Conservation (phyloP, 257 asterid species). For the Nicotiana tabacum region DNA sequence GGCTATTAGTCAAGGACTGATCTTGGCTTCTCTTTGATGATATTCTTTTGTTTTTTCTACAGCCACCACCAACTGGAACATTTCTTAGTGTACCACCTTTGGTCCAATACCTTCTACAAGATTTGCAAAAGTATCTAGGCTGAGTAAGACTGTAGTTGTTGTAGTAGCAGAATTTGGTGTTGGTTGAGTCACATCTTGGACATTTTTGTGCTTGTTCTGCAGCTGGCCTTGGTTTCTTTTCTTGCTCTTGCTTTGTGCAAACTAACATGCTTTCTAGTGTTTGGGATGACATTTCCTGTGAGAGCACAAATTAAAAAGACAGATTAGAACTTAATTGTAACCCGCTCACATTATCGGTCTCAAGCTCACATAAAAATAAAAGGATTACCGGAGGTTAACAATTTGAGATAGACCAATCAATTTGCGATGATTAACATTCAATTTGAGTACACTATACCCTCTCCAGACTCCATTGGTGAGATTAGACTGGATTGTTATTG, state of each 20-base stretch:
- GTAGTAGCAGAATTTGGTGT: conserved; percentile 95
- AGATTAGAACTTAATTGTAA: background rate
- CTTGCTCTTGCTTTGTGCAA: conserved; percentile 57
- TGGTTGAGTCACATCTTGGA: conserved; percentile 88
- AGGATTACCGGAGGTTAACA: too few species aligned
- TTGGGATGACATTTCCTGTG: conserved; percentile 65
- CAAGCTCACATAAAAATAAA: background rate
- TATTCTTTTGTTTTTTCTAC: conserved; percentile 65
- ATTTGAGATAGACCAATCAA: too few species aligned
- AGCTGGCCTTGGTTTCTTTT: conserved; percentile 65
- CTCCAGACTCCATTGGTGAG: too few species aligned
- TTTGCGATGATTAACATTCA: too few species aligned
- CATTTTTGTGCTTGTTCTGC: conserved; percentile 63
- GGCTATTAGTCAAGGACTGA: conserved; percentile 20
- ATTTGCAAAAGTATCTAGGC: conserved; percentile 92
- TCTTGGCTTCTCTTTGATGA: conserved; percentile 46
- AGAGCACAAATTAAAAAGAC: background rate
- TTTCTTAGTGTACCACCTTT: conserved; percentile 89
- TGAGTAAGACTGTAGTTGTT: conserved; percentile 94
- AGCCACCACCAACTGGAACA: conserved; percentile 95
- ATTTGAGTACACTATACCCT: too few species aligned
- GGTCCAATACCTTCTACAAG: conserved; percentile 95
- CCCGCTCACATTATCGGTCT: background rate
- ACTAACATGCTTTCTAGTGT: conserved; percentile 80
- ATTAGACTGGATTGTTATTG: too few species aligned